These are phyloP conservation scores for Fraxinus sp. DNA, from an alignment of 305 asterid genomes.

Conservation along the genomic window DNA sequence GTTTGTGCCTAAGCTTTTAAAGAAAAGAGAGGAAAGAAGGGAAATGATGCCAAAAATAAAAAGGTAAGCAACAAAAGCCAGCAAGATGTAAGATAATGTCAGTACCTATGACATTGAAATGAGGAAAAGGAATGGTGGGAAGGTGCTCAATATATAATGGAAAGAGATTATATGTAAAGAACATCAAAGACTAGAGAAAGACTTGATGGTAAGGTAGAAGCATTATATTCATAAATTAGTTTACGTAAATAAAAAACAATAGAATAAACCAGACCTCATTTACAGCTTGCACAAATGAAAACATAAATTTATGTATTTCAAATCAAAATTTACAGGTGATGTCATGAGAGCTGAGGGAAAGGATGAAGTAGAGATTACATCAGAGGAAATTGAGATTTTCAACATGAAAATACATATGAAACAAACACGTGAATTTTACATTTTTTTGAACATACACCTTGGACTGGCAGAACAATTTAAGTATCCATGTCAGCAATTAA, in stretches of 20 bases:
- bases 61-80: neutral
- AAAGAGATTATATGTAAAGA: neutral
- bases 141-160: neutral
- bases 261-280: neutral
- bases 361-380: neutral
- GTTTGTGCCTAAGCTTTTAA: neutral
- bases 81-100: neutral
- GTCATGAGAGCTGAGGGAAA: neutral
- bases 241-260: neutral
- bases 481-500: neutral
- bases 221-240: neutral
- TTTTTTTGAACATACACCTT: constrained; percentile 8
- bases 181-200: neutral
- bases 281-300: neutral
- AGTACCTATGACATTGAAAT: neutral
- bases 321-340: neutral
- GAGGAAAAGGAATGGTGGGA: neutral
- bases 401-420: constrained; percentile 6
- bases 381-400: constrained; percentile 14
- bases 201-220: constrained; percentile 8
- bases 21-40: neutral
- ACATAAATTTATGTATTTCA: neutral
- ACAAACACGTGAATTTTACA: neutral
- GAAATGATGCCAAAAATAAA: neutral
- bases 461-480: neutral